Percentiles rank a stretch among this genome's conserved stretches.
Conservation (phyloP, 345 rosid species). For the Brassica incana region DNA sequence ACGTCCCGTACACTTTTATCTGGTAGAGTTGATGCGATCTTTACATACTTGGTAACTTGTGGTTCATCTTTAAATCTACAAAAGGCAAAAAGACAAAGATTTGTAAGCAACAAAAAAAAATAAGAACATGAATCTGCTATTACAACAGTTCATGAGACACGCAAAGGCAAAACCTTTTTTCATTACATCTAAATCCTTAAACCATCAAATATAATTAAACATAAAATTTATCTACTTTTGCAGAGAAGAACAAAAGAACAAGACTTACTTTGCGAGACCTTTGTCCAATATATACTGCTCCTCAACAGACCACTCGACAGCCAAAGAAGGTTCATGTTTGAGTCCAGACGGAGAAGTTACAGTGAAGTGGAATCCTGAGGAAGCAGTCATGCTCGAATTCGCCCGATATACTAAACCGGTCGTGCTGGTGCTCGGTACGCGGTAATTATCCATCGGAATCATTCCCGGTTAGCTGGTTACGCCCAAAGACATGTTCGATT, state of each 20-base stretch:
- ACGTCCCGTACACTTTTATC: conserved; percentile 97
- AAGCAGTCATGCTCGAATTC: conserved; percentile 31
- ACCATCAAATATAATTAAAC: not conserved
- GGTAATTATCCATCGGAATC: conserved; percentile 42
- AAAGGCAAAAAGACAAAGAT: not conserved
- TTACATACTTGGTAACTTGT: conserved; percentile 77
- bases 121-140: not conserved
- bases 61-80: conserved; percentile 73
- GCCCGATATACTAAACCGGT: conserved; percentile 35
- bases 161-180: not conserved
- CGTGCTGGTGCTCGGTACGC: conserved; percentile 33
- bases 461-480: conserved; percentile 1
- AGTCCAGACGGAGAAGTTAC: conserved; percentile 31
- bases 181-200: conserved; percentile 5
- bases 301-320: conserved; percentile 82
- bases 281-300: conserved; percentile 78
- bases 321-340: conserved; percentile 57
- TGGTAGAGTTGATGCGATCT: conserved; percentile 76
- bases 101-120: not conserved
- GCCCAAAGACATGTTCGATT: conserved; percentile 6
- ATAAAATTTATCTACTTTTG: not conserved
- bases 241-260: conserved; percentile 2
- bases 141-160: conserved; percentile 4
- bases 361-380: conserved; percentile 35
- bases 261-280: conserved; percentile 64